phyloP scores from a whole-genome alignment of 352 stramenopile species.

The Peronospora destructor region DNA sequence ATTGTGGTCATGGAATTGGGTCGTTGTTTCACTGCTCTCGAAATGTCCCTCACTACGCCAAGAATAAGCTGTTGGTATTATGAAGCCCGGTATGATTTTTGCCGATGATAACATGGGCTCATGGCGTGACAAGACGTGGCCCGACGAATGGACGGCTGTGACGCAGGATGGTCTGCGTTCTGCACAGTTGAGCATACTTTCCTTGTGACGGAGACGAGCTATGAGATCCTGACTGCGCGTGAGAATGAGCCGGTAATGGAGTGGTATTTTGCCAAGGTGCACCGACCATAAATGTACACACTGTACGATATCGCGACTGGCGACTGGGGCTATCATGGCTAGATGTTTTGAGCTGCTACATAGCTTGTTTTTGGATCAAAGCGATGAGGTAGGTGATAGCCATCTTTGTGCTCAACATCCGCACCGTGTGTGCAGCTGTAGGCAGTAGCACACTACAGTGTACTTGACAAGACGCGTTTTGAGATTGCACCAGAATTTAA shows the following conservation, averaged over 20 bases:
- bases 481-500: not conserved
- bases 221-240: constrained; percentile 93
- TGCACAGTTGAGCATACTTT: constrained; percentile 97
- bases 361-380: constrained; percentile 4
- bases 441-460: too few species aligned
- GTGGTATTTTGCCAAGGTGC: constrained; percentile 77
- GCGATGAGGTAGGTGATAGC: constrained; percentile 9
- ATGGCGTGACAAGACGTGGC: constrained; percentile 90
- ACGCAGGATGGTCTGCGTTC: constrained; percentile 93
- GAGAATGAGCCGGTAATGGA: constrained; percentile 84
- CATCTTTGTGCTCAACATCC: not conserved
- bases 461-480: not conserved
- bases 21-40: constrained; percentile 38
- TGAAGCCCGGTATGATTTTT: constrained; percentile 97
- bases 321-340: not conserved
- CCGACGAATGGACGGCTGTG: constrained; percentile 97
- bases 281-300: constrained; percentile 38
- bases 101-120: constrained; percentile 98
- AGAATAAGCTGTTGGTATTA: constrained; percentile 97
- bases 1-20: constrained; percentile 98
- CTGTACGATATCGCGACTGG: not conserved
- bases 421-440: not conserved
- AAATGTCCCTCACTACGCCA: constrained; percentile 96
- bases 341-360: constrained; percentile 1
- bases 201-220: constrained; percentile 96